These are phyloP conservation scores for Dissophora globulifera DNA, from an alignment of 192 early-diverging fungal genomes.

Conservation along the genomic window DNA sequence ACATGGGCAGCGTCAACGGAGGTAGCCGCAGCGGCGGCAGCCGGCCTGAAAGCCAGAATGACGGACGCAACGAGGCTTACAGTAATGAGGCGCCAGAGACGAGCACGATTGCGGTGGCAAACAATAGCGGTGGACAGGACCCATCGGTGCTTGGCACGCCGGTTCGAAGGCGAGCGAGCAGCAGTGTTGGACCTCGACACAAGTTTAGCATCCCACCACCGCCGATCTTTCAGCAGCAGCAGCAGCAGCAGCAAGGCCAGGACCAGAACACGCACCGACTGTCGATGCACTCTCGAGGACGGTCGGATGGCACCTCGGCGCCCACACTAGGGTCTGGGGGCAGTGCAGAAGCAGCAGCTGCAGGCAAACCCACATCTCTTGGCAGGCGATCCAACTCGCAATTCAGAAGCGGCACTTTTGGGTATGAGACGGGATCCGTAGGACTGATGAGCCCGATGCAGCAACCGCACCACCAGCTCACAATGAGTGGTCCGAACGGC, in stretches of 20 bases:
- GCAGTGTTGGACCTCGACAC: too few species aligned
- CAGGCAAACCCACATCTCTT: background rate
- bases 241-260: background rate
- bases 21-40: conserved; percentile 19
- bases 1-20: conserved; percentile 11
- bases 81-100: conserved; percentile 1
- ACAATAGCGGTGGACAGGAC: conserved; percentile 14
- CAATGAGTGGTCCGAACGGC: conserved; percentile 4
- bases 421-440: too few species aligned
- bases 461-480: conserved; percentile 13
- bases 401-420: too few species aligned
- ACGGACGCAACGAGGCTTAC: background rate
- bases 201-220: conserved; percentile 20
- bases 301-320: conserved; percentile 16
- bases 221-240: background rate
- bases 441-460: background rate
- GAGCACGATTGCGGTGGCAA: conserved; percentile 22
- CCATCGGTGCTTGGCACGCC: background rate
- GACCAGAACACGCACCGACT: too few species aligned
- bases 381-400: background rate
- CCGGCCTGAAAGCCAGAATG: conserved; percentile 14
- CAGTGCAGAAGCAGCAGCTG: background rate
- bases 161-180: background rate
- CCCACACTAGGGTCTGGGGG: too few species aligned
- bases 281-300: conserved; percentile 19